Evolutionary conservation across 441 rosid genomes (phyloP), one percentile per base, ranked within the genome.

Genomic region (Aleurites moluccanus): DNA sequence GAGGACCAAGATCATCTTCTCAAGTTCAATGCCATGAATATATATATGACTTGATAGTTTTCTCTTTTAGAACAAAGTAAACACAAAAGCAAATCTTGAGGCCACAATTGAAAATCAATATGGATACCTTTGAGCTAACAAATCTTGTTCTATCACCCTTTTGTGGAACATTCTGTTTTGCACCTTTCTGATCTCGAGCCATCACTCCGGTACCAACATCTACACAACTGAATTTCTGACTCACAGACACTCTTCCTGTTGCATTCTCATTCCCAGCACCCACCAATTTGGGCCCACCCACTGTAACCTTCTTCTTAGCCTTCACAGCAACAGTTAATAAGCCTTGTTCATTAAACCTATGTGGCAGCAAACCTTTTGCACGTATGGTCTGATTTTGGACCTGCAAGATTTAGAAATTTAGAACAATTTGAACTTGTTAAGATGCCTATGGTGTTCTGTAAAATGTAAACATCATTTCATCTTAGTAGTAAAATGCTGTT

Each of bases 221-320:
- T 71, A 67, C 83, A 64, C 63, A 69, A 33, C 63, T 76, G 70
- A 61, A 45, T 67, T 73, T 83, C 77, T 70, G 75, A 66, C 62
- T 69, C 49, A 20, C 40, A 30, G 77, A 45, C 65, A 42, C 23
- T 64, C 64, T 80, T 70, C 78, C 77, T 28, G 42, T 65, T 15
- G 23, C 70, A 72, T 88, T 86, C 81, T 84, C 91, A 66, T 84
- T 85, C 68, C 87, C 89, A 68, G 64, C 66, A 67, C 62, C 72
- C 2, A 53, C 72, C 47, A 21, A 67, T 79, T 64, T 79, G 65
- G 45, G 52, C 44, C 79, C 73, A 21, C 56, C 21, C 11, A 64
- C 55, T 60, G 53, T 59, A 33, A 75, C 64, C 64, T 77, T 81
- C 65, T 77, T 76, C 45, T 35, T 80, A 28, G 76, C 73, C 69